Percentiles rank a stretch among this genome's conserved stretches.
Evolutionary conservation across 345 rosid species (phyloP).

Genomic region (Aethionema arabicum): DNA sequence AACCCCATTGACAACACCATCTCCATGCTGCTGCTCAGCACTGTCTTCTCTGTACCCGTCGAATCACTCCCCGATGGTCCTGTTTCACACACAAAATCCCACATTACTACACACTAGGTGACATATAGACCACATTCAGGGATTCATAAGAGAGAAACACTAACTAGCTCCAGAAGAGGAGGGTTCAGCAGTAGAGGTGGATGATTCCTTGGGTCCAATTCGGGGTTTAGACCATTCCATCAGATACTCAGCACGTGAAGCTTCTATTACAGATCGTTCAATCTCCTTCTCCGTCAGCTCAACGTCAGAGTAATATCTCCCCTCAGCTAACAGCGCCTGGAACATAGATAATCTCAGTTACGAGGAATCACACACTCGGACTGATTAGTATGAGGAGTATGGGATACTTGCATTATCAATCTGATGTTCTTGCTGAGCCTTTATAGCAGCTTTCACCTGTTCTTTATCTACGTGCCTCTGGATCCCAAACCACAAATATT

Average conservation of each 20-base stretch:
- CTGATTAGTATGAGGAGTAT: background rate
- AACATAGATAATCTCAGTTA: constrained; percentile 19
- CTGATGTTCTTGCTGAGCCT: constrained; percentile 98
- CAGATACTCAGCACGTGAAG: constrained; percentile 95
- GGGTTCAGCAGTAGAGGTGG: constrained; percentile 79
- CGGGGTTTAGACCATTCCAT: constrained; percentile 71
- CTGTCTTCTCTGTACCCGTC: constrained; percentile 39
- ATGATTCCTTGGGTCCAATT: constrained; percentile 61
- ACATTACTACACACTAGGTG: constrained; percentile 13
- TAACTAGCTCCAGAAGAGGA: constrained; percentile 97
- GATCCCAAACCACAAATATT: constrained; percentile 27
- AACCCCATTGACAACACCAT: constrained; percentile 93
- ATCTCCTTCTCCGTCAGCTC: constrained; percentile 98
- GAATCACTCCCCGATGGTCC: constrained; percentile 70
- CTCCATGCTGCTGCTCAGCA: constrained; percentile 68
- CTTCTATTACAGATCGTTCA: constrained; percentile 90
- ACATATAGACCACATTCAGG: background rate
- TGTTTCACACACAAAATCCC: constrained; percentile 33
- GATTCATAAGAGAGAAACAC: constrained; percentile 32
- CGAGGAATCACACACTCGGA: constrained; percentile 7
- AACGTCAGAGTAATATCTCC: constrained; percentile 69
- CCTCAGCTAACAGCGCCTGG: constrained; percentile 97
- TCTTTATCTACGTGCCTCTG: constrained; percentile 90
- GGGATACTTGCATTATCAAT: constrained; percentile 70
- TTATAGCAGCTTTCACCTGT: constrained; percentile 97